A percentile compares a stretch with the other conserved stretches of the same genome.
These are phyloP conservation scores for Raddia distichophylla DNA, from an alignment of 176 grass and related monocot species.

Conservation along the genomic window DNA sequence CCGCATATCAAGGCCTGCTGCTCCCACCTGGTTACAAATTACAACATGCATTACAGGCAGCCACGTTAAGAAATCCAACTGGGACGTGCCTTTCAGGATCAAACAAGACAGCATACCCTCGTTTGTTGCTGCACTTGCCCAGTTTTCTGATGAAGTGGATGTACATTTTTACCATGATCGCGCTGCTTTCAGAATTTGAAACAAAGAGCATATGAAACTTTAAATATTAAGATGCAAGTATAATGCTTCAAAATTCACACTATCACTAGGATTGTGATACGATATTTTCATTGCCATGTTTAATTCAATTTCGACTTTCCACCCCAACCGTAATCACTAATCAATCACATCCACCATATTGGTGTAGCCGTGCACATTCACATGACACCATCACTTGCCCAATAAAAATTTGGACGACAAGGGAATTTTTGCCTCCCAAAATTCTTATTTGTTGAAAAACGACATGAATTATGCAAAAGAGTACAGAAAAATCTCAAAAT, in stretches of 20 bases:
- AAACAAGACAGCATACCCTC: slow-evolving; percentile 44
- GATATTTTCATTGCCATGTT: background rate
- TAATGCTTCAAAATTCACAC: background rate
- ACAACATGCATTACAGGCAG: slow-evolving; percentile 4
- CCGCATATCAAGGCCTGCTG: slow-evolving; percentile 49
- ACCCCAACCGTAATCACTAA: background rate
- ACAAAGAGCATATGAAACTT: slow-evolving; percentile 33
- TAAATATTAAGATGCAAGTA: slow-evolving; percentile 28
- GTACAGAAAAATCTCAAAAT: background rate
- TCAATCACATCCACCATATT: slow-evolving; percentile 5
- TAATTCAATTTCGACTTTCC: slow-evolving; percentile 22
- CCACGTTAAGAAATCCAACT: slow-evolving; percentile 10
- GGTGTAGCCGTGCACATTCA: background rate
- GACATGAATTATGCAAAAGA: slow-evolving; percentile 1
- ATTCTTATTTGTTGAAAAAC: background rate
- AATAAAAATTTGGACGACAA: background rate
- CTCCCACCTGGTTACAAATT: slow-evolving; percentile 43
- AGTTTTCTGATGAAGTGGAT: slow-evolving; percentile 35
- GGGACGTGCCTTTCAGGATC: background rate
- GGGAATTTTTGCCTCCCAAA: background rate
- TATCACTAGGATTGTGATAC: background rate
- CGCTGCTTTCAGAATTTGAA: slow-evolving; percentile 36
- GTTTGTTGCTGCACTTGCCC: slow-evolving; percentile 37
- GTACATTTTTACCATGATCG: slow-evolving; percentile 23
- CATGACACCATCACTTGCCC: background rate